Evolutionary conservation across 164 flowering plant genomes (phyloP).

Genomic region (Liquidambar formosana): DNA sequence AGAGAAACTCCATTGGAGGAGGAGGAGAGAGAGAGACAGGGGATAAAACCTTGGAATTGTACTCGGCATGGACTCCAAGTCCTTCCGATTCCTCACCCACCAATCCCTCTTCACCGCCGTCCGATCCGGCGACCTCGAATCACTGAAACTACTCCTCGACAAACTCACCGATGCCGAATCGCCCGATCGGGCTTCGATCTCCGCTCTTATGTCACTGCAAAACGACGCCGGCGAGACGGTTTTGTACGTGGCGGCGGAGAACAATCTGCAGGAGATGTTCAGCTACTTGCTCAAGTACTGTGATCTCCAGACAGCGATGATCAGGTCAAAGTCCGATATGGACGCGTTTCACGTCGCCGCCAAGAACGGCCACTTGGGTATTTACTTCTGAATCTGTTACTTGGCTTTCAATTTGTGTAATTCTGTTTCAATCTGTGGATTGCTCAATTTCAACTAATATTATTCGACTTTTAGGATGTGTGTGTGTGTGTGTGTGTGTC

Average conservation of each 20-base stretch:
- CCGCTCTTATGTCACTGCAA: constrained; percentile 58
- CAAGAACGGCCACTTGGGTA: constrained; percentile 75
- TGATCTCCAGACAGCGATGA: constrained; percentile 46
- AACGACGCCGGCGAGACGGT: constrained; percentile 82
- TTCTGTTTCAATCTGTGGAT: not conserved
- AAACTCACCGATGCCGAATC: constrained; percentile 25
- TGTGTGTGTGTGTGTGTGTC: too few species aligned
- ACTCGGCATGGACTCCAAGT: constrained; percentile 48
- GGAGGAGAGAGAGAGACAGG: not conserved
- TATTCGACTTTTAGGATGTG: not conserved
- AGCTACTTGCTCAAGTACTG: constrained; percentile 58
- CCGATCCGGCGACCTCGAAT: constrained; percentile 60
- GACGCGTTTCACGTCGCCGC: constrained; percentile 89
- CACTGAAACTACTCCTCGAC: constrained; percentile 35
- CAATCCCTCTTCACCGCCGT: constrained; percentile 72
- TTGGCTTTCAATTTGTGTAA: not conserved
- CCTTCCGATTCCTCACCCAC: constrained; percentile 63
- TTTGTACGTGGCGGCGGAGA: constrained; percentile 72
- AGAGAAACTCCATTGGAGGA: not conserved
- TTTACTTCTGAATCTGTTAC: not conserved
- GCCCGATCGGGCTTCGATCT: constrained; percentile 26
- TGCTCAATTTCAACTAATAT: not conserved
- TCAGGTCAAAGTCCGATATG: constrained; percentile 71
- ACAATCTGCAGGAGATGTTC: constrained; percentile 54
- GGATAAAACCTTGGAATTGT: not conserved